Percentiles rank a stretch among this genome's conserved stretches.
These are phyloP conservation scores for Neurospora sp. DNA, from an alignment of 495 filamentous ascomycete genomes.

Conservation along the genomic window DNA sequence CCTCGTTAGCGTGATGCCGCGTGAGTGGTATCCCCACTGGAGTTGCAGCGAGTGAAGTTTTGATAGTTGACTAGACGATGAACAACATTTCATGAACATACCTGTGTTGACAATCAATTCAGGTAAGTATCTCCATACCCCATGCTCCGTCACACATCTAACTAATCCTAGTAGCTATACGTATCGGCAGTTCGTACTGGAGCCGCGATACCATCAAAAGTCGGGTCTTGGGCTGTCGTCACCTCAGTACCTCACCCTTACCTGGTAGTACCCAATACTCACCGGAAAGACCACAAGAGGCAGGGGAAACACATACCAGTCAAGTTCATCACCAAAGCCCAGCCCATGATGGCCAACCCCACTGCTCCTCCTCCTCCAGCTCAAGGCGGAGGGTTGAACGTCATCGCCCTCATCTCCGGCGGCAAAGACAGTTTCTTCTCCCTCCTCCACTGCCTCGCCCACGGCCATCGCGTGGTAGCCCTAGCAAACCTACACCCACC, in stretches of 20 bases:
- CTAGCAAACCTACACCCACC: conserved; percentile 77
- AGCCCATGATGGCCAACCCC: not conserved
- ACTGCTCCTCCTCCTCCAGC: not conserved
- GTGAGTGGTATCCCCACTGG: not conserved
- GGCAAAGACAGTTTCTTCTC: conserved; percentile 96
- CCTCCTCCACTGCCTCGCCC: conserved; percentile 75
- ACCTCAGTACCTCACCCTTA: not conserved
- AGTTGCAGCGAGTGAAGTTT: not conserved
- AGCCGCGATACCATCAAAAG: not conserved
- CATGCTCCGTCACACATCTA: not conserved
- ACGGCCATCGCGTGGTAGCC: conserved; percentile 79
- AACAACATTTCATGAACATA: not conserved
- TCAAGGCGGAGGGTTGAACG: conserved; percentile 45
- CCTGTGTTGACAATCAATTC: not conserved
- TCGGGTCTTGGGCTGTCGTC: not conserved
- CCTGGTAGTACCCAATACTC: not conserved
- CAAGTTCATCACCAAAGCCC: not conserved
- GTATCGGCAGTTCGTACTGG: not conserved
- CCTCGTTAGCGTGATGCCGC: not conserved
- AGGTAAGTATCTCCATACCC: not conserved
- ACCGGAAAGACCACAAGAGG: not conserved
- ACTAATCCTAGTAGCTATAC: not conserved
- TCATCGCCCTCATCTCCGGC: conserved; percentile 88
- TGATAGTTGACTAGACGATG: not conserved
- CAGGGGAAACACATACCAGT: not conserved